Base-by-base conservation (phyloP, 2,329 filamentous ascomycete genomes). In the Microsporum canis region DNA sequence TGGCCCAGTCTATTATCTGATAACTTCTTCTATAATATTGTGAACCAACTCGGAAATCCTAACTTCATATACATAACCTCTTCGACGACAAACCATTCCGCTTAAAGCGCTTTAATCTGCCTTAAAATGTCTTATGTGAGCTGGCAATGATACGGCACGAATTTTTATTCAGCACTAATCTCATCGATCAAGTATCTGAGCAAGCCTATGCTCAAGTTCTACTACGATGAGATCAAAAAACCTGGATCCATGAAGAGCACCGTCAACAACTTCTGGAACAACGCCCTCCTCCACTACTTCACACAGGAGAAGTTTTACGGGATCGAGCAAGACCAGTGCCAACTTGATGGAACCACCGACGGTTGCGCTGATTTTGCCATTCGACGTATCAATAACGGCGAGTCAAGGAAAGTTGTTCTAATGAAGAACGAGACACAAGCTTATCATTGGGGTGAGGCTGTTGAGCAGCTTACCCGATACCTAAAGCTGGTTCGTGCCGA, bases 241-340 rank as follows among this genome's bases (percentile, higher is more conserved):
- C 5, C 29, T 41, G 58, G 17, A 3, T 55, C 58, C 23, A 12
- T 38, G 43, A 29, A 60, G 29, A 60, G 55, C 23, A 43, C 58
- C 7, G 58, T 60, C 58, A 43, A 56, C 31, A 60, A 56, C 43
- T 60, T 60, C 58, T 56, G 58, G 58, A 60, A 60, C 29, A 60
- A 60, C 39, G 55, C 58, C 47, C 38, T 60, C 6, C 45, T 29
- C 47, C 45, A 60, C 29, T 60, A 60, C 47, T 60, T 60, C 31
- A 60, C 47, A n/a, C 43, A 60, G 58, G 45, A 60, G n/a, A 60
- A 60, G 49, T 27, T 38, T 34, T 60, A 55, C 33, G 43, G 58
- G 12, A 60, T 60, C 17, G 58, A 55, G 23, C 58, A 55, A 38
- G 58, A 60, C 23, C 58, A 60, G 33, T 43, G 58, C 12, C 43